Conservation (phyloP, 352 stramenopile genomes). For the Blastocystis sp. region DNA sequence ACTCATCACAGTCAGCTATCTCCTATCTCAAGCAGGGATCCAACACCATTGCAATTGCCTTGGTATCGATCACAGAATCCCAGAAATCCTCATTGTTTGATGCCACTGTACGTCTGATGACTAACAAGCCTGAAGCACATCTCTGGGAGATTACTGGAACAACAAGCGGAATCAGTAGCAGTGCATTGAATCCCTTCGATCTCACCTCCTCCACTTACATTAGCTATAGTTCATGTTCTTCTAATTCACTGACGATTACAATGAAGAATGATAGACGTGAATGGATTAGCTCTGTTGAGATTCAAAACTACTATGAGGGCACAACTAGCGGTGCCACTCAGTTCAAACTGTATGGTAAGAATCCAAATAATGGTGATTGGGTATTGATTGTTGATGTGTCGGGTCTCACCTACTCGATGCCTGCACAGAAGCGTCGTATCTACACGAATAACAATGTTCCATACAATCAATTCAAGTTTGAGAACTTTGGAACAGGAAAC, state of each 20-base stretch:
- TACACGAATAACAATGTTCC: constrained; percentile 9
- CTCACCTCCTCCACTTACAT: not conserved
- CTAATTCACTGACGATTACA: not conserved
- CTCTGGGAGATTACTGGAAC: not conserved
- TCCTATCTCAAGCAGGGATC: not conserved
- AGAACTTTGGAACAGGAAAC: not conserved
- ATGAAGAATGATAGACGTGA: not conserved
- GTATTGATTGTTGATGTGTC: not conserved
- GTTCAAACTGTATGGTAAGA: not conserved
- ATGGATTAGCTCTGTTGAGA: not conserved
- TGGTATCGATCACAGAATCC: not conserved
- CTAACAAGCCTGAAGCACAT: not conserved
- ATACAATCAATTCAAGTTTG: constrained; percentile 3
- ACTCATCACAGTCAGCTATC: not conserved
- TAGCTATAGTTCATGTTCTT: not conserved
- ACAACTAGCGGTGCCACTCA: not conserved
- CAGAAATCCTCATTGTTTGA: not conserved
- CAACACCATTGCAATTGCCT: constrained; percentile 5
- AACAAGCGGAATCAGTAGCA: not conserved
- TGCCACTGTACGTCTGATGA: not conserved
- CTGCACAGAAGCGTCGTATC: not conserved
- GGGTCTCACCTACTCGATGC: not conserved
- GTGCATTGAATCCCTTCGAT: not conserved
- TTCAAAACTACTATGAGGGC: not conserved
- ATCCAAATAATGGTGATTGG: not conserved